phyloP scores from a whole-genome alignment of 331 rosid genomes.

The Rosa hybrid region DNA sequence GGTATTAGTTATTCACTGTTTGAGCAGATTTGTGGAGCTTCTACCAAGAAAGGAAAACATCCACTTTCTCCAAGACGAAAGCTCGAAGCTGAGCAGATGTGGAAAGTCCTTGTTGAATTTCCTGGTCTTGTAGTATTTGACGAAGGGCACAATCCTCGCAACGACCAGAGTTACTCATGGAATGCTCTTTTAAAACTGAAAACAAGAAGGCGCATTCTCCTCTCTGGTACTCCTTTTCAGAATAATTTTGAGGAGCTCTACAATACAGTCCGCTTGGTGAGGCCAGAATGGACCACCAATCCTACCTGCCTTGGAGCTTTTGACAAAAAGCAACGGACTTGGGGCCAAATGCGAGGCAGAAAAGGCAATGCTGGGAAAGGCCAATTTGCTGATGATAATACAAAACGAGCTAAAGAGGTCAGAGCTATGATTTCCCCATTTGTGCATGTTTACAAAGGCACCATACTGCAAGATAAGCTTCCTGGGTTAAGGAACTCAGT shows the following conservation, averaged over 20 bases:
- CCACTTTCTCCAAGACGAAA: not conserved
- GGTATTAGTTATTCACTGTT: conserved; percentile 61
- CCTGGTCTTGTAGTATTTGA: conserved; percentile 65
- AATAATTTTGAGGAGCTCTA: conserved; percentile 60
- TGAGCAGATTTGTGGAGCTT: conserved; percentile 31
- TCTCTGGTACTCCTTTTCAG: conserved; percentile 79
- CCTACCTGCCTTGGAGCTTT: conserved; percentile 4
- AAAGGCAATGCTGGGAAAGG: not conserved
- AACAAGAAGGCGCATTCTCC: conserved; percentile 59
- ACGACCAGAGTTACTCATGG: conserved; percentile 36
- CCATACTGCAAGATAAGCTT: conserved; percentile 50
- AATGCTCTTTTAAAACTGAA: conserved; percentile 43
- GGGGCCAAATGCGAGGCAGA: not conserved
- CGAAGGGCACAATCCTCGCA: conserved; percentile 74
- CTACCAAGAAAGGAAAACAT: not conserved
- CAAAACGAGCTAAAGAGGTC: conserved; percentile 25
- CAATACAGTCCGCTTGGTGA: conserved; percentile 54
- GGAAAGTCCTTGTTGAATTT: conserved; percentile 42
- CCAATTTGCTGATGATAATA: not conserved
- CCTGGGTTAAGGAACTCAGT: conserved; percentile 59
- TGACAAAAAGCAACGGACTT: not conserved
- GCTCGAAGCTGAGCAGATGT: not conserved
- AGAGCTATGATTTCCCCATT: conserved; percentile 42
- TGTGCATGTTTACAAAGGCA: conserved; percentile 53
- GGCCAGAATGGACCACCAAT: conserved; percentile 29